phyloP scores from a whole-genome alignment of 192 early-diverging fungal species.

The Coemansia sp. region DNA sequence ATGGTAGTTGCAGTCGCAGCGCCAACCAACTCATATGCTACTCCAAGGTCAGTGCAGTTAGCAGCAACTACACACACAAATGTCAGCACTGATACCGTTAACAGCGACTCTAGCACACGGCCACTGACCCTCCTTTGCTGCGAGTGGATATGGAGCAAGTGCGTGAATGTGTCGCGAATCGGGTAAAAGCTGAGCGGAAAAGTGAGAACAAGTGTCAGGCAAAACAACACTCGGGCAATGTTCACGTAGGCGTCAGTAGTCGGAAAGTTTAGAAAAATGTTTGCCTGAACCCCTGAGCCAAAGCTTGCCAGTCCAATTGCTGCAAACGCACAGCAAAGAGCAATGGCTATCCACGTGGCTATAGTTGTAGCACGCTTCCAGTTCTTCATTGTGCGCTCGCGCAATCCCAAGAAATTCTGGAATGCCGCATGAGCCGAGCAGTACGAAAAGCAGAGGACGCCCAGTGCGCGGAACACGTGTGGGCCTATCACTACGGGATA shows the following conservation, averaged over 20 bases:
- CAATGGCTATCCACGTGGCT: conserved; percentile 57
- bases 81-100: conserved; percentile 31
- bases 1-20: conserved; percentile 32
- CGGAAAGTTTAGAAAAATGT: conserved; percentile 67
- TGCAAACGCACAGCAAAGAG: conserved; percentile 63
- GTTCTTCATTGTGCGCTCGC: conserved; percentile 46
- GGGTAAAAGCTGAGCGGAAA: conserved; percentile 51
- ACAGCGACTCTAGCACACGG: conserved; percentile 19
- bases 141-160: conserved; percentile 40
- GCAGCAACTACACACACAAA: conserved; percentile 23
- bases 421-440: conserved; percentile 67
- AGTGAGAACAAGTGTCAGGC: conserved; percentile 63
- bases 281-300: conserved; percentile 59
- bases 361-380: conserved; percentile 60
- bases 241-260: conserved; percentile 61
- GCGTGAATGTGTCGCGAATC: conserved; percentile 40
- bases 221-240: conserved; percentile 61
- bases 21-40: conserved; percentile 49
- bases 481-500: conserved; percentile 48
- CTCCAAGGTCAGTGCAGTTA: conserved; percentile 31
- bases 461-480: conserved; percentile 64
- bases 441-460: conserved; percentile 66
- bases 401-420: conserved; percentile 60
- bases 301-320: conserved; percentile 64
- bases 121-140: conserved; percentile 18